Percentiles rank a stretch among this genome's conserved stretches.
Conservation (phyloP, 495 filamentous ascomycete species). For the Neurospora hispaniola region DNA sequence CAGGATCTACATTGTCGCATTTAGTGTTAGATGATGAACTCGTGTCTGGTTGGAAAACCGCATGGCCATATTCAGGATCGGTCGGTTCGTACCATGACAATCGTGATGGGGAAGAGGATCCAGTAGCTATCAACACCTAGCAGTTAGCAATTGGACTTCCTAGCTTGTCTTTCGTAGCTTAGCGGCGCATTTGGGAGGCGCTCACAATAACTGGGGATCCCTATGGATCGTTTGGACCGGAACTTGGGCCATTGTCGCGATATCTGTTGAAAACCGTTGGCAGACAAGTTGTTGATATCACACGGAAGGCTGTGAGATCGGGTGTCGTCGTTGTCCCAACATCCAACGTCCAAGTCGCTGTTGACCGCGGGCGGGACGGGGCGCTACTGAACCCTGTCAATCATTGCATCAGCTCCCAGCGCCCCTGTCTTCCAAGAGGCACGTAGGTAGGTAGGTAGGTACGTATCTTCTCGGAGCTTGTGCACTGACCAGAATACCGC, state of each 20-base stretch:
- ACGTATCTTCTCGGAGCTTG: background rate
- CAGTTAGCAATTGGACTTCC: background rate
- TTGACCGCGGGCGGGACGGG: background rate
- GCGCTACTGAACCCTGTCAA: constrained; percentile 6
- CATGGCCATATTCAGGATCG: background rate
- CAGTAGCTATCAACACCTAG: constrained; percentile 57
- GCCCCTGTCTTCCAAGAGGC: background rate
- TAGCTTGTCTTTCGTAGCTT: constrained; percentile 1
- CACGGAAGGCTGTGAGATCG: background rate
- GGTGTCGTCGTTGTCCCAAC: constrained; percentile 1
- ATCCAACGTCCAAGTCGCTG: background rate
- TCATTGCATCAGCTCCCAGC: background rate
- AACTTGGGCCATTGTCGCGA: constrained; percentile 65
- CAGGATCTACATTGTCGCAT: constrained; percentile 50
- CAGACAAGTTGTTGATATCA: background rate
- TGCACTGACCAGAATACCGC: background rate
- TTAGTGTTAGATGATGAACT: constrained; percentile 1
- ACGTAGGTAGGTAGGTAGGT: background rate
- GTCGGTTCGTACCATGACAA: constrained; percentile 69
- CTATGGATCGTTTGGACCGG: constrained; percentile 90
- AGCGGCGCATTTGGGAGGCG: background rate
- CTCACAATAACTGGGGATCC: constrained; percentile 95
- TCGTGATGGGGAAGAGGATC: constrained; percentile 93
- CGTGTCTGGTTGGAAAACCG: background rate
- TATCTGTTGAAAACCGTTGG: background rate